Evolutionary conservation across 1,139 yeast genomes (phyloP), one percentile per base, ranked within the genome.

Genomic region (Candida pseudoviswanathii): DNA sequence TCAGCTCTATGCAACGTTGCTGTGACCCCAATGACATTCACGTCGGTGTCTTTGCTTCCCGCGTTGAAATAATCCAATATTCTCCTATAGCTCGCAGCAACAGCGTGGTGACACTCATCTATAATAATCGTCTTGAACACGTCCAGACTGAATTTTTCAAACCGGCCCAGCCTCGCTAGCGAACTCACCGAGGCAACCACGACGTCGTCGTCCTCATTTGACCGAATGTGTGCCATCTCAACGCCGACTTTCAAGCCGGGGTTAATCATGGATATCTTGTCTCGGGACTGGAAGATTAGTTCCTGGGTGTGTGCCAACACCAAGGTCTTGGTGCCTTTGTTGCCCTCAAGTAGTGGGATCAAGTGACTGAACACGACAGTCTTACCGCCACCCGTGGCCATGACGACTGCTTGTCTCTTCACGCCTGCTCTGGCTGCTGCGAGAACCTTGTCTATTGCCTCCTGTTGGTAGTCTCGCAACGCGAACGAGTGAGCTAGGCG

Each of bases 351-450:
- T 41, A 70, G 65, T 0, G 81, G 75, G 4, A 90, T 78, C 43
- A 91, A 61, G 57, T 82, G 82, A 1, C 94, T 73, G 62, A 92
- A 89, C 1, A 92, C 85, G 16, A 91, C 90, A 0, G 98, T 92
- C 59, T 92, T 92, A 2, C 98, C 99, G 16, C 96, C 95, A 0
- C 99, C 99, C 0, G 98, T 94, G 4, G 97, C 97, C 45, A 94
- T 66, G 11, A 91, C 88, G 2, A 90, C 91, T 0, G 95, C 97
- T 1, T 91, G 81, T 44, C 96, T 71, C 24, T 74, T 67, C 3
- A 72, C 63, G 0, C 86, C 84, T 6, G 61, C 34, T 0, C 65
- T 58, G 3, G 89, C 65, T 0, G 90, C 80, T 0, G 65, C 58
- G 1, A 82, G 58, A 27, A 94, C 82, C 0, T 77, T 64, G 0